Percentiles rank a stretch among this genome's conserved stretches.
Evolutionary conservation across 2,329 filamentous ascomycete genomes (phyloP).

Genomic region (Phialocephala sp.): DNA sequence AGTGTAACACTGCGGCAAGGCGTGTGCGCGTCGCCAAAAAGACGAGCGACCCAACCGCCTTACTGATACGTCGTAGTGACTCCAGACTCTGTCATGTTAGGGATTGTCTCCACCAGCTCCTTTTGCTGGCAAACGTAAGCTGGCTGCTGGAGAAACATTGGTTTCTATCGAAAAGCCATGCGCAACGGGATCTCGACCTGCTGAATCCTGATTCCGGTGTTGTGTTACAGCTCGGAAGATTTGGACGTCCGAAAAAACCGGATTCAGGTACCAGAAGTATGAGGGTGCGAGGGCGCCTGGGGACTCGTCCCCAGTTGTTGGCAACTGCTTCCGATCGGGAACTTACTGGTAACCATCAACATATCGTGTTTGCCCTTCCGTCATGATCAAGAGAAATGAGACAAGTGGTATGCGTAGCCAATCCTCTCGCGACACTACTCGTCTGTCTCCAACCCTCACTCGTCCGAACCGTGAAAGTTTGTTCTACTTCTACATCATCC

Average conservation of each 20-base stretch:
- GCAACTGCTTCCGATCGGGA: not conserved
- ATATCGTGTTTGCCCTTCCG: constrained; percentile 7
- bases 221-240: not conserved
- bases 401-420: not conserved
- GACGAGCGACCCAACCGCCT: not conserved
- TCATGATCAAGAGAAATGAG: constrained; percentile 2
- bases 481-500: constrained; percentile 13
- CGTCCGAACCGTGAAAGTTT: not conserved
- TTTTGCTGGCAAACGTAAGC: not conserved
- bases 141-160: not conserved
- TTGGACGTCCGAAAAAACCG: constrained; percentile 4
- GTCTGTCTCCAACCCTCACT: not conserved
- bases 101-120: not conserved
- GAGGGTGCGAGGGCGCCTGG: not conserved
- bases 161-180: not conserved
- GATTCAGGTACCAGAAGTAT: not conserved
- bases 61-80: constrained; percentile 5
- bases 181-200: not conserved
- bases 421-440: constrained; percentile 1
- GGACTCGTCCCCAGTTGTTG: not conserved
- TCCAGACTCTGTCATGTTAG: not conserved
- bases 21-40: not conserved
- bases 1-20: not conserved
- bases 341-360: not conserved
- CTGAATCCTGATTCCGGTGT: constrained; percentile 3